Percentiles rank a stretch among this genome's conserved stretches.
Conservation (phyloP, 441 rosid genomes). For the Rhodomyrtus psidioides region DNA sequence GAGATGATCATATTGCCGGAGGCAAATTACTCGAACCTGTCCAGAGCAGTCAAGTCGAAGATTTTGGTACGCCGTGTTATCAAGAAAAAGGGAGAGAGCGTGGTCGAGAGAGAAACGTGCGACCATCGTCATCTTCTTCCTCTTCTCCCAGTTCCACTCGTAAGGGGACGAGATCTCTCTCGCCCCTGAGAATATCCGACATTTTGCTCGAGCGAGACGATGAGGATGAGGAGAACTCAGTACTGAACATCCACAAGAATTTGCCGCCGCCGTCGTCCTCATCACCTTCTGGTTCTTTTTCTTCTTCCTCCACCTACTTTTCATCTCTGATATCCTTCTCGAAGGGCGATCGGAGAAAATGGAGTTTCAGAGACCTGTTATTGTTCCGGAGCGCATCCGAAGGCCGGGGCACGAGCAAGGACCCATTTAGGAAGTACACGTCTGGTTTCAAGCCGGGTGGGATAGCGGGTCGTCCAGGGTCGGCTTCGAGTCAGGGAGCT, state of each 20-base stretch:
- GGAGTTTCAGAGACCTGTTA: constrained; percentile 15
- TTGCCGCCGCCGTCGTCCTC: neutral
- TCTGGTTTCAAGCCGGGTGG: neutral
- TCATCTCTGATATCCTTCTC: constrained; percentile 2
- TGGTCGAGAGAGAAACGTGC: neutral
- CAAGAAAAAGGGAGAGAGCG: neutral
- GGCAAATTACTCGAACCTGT: neutral
- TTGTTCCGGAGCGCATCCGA: constrained; percentile 12
- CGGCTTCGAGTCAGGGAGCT: neutral
- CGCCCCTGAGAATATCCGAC: constrained; percentile 5
- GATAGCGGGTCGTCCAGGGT: neutral
- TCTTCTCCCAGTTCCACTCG: neutral
- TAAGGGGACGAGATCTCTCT: neutral
- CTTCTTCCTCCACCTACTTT: neutral
- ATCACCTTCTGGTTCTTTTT: neutral
- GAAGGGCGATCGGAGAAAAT: neutral
- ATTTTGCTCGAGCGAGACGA: constrained; percentile 4
- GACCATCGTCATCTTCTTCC: neutral
- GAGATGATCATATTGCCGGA: neutral
- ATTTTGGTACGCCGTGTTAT: neutral
- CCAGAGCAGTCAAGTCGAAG: neutral
- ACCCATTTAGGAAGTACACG: constrained; percentile 3
- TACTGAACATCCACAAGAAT: neutral
- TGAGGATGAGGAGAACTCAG: neutral
- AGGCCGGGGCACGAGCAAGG: constrained; percentile 10